Percentiles rank a stretch among this genome's conserved stretches.
Evolutionary conservation across 352 stramenopile genomes (phyloP).

Genomic region (Globisporangium apiculatum): DNA sequence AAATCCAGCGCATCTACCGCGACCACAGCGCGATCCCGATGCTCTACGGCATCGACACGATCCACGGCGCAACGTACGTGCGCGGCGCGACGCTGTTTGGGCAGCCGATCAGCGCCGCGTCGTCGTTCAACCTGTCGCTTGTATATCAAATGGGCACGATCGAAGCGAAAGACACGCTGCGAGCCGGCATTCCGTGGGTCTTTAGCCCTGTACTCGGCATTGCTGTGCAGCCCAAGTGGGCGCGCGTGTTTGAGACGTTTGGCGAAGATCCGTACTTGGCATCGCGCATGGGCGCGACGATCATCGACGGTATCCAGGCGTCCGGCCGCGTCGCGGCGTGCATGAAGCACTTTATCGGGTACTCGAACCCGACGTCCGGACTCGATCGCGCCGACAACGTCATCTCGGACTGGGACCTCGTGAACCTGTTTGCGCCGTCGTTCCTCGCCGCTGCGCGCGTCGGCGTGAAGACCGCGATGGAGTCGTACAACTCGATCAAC

Average conservation of each 20-base stretch:
- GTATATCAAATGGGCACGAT: conserved; percentile 67
- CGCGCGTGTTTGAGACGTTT: conserved; percentile 91
- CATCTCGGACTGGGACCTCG: conserved; percentile 57
- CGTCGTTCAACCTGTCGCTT: conserved; percentile 83
- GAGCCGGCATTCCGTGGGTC: conserved; percentile 86
- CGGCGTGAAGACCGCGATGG: conserved; percentile 86
- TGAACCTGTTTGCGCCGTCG: conserved; percentile 68
- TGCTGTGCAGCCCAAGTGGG: conserved; percentile 77
- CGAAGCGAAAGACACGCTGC: conserved; percentile 80
- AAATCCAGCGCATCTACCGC: conserved; percentile 72
- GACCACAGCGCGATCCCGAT: conserved; percentile 52
- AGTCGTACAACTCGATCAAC: conserved; percentile 88
- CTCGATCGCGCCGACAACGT: conserved; percentile 69
- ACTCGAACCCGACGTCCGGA: conserved; percentile 57
- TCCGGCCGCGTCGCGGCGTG: conserved; percentile 60
- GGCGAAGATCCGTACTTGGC: conserved; percentile 85
- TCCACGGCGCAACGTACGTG: conserved; percentile 89
- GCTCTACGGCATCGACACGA: conserved; percentile 87
- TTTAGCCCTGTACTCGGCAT: conserved; percentile 88
- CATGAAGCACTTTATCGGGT: conserved; percentile 88
- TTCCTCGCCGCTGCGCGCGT: conserved; percentile 66
- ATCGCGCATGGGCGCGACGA: conserved; percentile 50
- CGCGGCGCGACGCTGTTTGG: conserved; percentile 74
- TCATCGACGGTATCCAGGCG: conserved; percentile 82
- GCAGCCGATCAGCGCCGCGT: conserved; percentile 82